phyloP scores from a whole-genome alignment of 495 filamentous ascomycete genomes.

The Aspergillus wentii region DNA sequence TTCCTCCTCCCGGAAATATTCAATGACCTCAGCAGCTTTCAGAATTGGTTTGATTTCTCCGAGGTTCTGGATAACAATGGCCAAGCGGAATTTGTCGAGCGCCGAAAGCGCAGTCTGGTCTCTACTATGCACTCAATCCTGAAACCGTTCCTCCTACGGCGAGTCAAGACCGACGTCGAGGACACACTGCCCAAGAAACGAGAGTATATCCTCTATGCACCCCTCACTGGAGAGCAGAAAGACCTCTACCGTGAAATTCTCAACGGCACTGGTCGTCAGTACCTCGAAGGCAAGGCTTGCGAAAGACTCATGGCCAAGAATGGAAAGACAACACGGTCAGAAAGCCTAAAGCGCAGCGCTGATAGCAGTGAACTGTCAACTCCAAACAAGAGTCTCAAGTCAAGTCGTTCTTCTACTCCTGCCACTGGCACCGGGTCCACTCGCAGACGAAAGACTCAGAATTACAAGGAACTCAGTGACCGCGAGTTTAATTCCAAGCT shows the following conservation, averaged over 20 bases:
- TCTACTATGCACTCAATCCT: slow-evolving; percentile 87
- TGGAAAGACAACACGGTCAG: slow-evolving; percentile 21
- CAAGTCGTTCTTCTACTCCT: slow-evolving; percentile 67
- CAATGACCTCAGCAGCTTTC: slow-evolving; percentile 81
- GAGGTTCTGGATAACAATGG: slow-evolving; percentile 71
- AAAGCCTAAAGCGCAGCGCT: slow-evolving; percentile 52
- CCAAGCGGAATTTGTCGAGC: slow-evolving; percentile 51
- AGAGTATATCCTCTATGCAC: slow-evolving; percentile 92
- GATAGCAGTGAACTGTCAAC: slow-evolving; percentile 31
- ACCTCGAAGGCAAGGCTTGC: slow-evolving; percentile 79
- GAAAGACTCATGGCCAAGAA: slow-evolving; percentile 51
- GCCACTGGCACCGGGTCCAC: slow-evolving; percentile 43
- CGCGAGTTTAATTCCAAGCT: slow-evolving; percentile 67
- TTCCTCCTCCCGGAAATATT: slow-evolving; percentile 93
- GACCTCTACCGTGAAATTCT: slow-evolving; percentile 85
- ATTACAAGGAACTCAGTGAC: slow-evolving; percentile 73
- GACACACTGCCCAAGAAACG: slow-evolving; percentile 87
- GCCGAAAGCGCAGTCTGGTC: slow-evolving; percentile 73
- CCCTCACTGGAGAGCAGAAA: slow-evolving; percentile 79
- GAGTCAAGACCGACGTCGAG: slow-evolving; percentile 92
- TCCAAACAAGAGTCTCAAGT: slow-evolving; percentile 66
- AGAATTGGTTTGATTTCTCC: slow-evolving; percentile 94
- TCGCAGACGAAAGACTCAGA: slow-evolving; percentile 44
- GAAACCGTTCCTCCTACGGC: slow-evolving; percentile 82
- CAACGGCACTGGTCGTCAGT: slow-evolving; percentile 70